Base-by-base conservation (phyloP, 371 early-diverging fungal genomes). In the Capillidium rhysosporum region DNA sequence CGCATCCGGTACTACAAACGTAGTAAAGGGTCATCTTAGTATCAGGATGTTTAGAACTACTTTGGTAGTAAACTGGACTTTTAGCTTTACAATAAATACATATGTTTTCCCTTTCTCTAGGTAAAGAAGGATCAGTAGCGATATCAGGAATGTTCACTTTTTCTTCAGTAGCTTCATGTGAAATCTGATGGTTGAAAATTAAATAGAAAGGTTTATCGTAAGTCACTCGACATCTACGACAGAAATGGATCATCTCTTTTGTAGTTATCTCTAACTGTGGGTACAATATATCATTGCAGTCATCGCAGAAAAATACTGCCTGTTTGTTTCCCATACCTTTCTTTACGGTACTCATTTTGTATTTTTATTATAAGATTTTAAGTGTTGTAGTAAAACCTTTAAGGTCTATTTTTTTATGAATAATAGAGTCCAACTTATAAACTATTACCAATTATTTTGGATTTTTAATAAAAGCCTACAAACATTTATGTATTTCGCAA, bases 251-350 rank as follows among this genome's bases (percentile, higher is more conserved):
- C 39, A 98, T 70, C 46, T 58, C 65, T 51, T 79, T 69, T 52
- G 60, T 68, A 9, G 56, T 61, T 40, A 75, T 69, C 60, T 98
- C 92, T 66, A 92, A 93, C 68, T 86, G 78, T 34, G 98, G 98
- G 70, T 97, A 96, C 57, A 98, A 70, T 73, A 96, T 72, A 63
- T 97, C 95, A 74, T 86, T 85, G 73, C 98, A 78, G 56, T 31
- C 4, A 30, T 30, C 2, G 28, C 21, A 38, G n/a, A 38, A 40
- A 18, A 29, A 59, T 21, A 40, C 34, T 12, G 23, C 29, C 10
- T 26, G 26, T 26, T 8, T 23, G 10, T 47, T 47, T 12, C 44
- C 23, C 29, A 23, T 28, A 26, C 29, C 29, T 9, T 5, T 9
- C 25, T 47, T 29, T 47, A 21, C 23, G 44, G 44, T 43, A n/a